phyloP scores from a whole-genome alignment of 148 eudicot genomes.

The Heliosperma pusillum region DNA sequence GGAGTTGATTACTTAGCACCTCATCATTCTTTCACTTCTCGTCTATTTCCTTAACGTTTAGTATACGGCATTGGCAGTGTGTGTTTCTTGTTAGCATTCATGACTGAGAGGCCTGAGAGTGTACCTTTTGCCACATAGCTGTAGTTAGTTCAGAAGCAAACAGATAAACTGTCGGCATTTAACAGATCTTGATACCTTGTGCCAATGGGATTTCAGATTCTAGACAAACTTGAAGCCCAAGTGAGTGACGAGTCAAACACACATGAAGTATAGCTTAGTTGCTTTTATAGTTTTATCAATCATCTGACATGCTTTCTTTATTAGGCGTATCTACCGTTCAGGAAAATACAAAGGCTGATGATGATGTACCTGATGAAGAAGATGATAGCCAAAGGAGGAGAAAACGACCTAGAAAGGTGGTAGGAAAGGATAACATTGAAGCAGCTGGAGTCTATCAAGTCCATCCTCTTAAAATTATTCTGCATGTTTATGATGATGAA shows the following conservation, averaged over 20 bases:
- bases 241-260: background rate
- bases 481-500: conserved; percentile 64
- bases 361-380: conserved; percentile 83
- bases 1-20: background rate
- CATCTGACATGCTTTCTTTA: conserved; percentile 19
- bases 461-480: conserved; percentile 73
- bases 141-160: background rate
- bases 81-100: background rate
- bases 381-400: conserved; percentile 95
- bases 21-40: background rate
- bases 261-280: background rate
- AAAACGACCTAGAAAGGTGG: conserved; percentile 75
- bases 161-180: background rate
- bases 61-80: background rate
- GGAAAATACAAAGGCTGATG: conserved; percentile 69
- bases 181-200: background rate
- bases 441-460: conserved; percentile 63
- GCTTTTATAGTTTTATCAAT: background rate
- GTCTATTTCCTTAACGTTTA: background rate
- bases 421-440: conserved; percentile 64
- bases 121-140: conserved; percentile 4
- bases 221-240: background rate
- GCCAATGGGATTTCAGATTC: background rate
- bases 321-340: conserved; percentile 48
- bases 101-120: background rate